Base-by-base conservation (phyloP, 257 asterid species). In the Nicotiana tabacum region DNA sequence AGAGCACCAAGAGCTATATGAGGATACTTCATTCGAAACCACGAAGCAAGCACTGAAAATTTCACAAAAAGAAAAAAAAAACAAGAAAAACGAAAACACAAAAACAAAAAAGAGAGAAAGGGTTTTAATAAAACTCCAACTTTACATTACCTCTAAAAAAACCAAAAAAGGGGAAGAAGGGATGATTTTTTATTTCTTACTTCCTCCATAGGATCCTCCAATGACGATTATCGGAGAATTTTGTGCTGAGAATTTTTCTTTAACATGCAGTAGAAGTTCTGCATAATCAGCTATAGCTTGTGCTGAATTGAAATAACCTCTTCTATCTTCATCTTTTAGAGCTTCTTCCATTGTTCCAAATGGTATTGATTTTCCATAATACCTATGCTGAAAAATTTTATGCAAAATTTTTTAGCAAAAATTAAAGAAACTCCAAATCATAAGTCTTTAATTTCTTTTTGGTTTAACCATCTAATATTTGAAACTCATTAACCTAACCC, bases 151-250 rank as follows among this genome's bases (percentile, higher is more conserved):
- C 29, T 3, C 43, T 3, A 35, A 16, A 66, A 46, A 18, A 32
- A 61, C 13, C 46, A 16, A 48, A 77, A 6, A 55, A 55, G 3
- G 7, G 17, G 9, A 35, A 77, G 67, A 16, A 77, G 10, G 29
- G 3, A 6, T 4, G 13, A 6, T 15, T 13, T 18, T 11, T 46
- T 12, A 60, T 39, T 30, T 17, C 92, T 77, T 60, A 94, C 98
- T 94, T 90, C 98, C 98, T 39, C 97, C 97, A 11, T 94, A 94
- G 2, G 98, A 94, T 77, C 91, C 98, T 21, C 97, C 98, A 60
- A 91, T 6, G 43, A 94, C 95, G 66, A 93, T 91, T 64, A 94
- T 76, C 4, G 98, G 97, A 83, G 97, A 89, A 76, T 87, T 3
- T 0, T 89, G 85, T 1, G 97, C 97, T 1, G 89, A 86, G 9